Conservation (phyloP, 2,329 filamentous ascomycete genomes). For the Sphaerostilbella broomeana region DNA sequence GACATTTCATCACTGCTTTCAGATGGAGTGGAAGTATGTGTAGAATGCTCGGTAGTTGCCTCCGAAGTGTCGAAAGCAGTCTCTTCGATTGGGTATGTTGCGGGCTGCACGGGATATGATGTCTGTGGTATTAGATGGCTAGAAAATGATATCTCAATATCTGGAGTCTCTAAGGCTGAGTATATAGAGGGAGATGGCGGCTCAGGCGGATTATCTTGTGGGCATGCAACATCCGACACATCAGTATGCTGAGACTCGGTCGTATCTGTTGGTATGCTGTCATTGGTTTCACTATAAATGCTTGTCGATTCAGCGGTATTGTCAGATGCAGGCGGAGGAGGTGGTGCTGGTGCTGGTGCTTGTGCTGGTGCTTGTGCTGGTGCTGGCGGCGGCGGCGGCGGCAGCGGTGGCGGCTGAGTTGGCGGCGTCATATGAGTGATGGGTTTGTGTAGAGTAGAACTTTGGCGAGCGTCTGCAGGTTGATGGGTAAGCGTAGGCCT, state of each 20-base stretch:
- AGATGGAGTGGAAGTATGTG: background rate
- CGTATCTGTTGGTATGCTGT: conserved; percentile 1
- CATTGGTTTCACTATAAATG: background rate
- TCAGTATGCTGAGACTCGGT: conserved; percentile 4
- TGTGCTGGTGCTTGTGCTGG: conserved; percentile 4
- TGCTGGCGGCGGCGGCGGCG: conserved; percentile 5
- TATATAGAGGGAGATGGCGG: conserved; percentile 4
- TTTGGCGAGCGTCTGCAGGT: conserved; percentile 22
- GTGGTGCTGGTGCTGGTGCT: conserved; percentile 1
- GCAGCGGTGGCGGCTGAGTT: conserved; percentile 20
- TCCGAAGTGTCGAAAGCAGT: conserved; percentile 2
- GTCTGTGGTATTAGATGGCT: conserved; percentile 2
- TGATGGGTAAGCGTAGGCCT: conserved; percentile 33
- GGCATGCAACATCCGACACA: conserved; percentile 5
- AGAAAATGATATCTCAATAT: background rate
- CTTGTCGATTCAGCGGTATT: conserved; percentile 7
- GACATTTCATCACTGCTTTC: background rate
- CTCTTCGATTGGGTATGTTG: conserved; percentile 21
- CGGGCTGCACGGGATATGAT: conserved; percentile 1
- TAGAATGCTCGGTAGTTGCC: background rate
- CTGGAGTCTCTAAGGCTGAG: background rate
- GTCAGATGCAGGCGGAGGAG: conserved; percentile 3
- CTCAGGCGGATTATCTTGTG: conserved; percentile 8
- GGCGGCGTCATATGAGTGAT: conserved; percentile 13
- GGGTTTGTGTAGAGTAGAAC: conserved; percentile 22